Conservation (phyloP, 352 stramenopile species). For the Phytophthora pluvialis region DNA sequence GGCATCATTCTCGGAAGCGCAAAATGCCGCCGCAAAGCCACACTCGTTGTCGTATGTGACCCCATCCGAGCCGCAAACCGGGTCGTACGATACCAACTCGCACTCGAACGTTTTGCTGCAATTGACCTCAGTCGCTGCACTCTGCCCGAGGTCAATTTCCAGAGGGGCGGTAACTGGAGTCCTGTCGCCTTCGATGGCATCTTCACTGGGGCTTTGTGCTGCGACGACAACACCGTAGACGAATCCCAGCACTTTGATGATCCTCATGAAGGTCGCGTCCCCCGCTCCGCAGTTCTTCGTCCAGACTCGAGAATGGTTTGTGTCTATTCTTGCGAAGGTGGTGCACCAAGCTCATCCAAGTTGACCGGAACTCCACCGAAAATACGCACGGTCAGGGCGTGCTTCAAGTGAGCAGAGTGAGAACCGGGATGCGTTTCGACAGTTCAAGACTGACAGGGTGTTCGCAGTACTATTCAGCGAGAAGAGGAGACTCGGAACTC, state of each 20-base stretch:
- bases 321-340: too few species aligned
- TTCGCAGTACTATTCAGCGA: too few species aligned
- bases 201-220: constrained; percentile 9
- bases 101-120: constrained; percentile 26
- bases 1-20: constrained; percentile 1
- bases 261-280: background rate
- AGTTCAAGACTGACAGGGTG: too few species aligned
- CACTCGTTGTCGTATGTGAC: constrained; percentile 55
- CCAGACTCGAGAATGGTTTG: background rate
- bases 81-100: constrained; percentile 16
- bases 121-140: constrained; percentile 18
- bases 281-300: background rate
- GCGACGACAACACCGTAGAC: background rate
- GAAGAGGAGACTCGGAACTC: too few species aligned
- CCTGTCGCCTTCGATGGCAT: background rate
- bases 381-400: too few species aligned
- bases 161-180: background rate
- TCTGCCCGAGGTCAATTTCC: constrained; percentile 9
- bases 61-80: constrained; percentile 48
- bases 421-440: too few species aligned
- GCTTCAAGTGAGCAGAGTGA: too few species aligned
- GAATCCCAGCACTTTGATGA: constrained; percentile 4
- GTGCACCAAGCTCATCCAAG: too few species aligned
- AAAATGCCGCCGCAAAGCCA: constrained; percentile 29
- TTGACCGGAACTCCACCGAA: too few species aligned